Evolutionary conservation across 2,329 filamentous ascomycete genomes (phyloP).

Genomic region (Fusarium devonianum): DNA sequence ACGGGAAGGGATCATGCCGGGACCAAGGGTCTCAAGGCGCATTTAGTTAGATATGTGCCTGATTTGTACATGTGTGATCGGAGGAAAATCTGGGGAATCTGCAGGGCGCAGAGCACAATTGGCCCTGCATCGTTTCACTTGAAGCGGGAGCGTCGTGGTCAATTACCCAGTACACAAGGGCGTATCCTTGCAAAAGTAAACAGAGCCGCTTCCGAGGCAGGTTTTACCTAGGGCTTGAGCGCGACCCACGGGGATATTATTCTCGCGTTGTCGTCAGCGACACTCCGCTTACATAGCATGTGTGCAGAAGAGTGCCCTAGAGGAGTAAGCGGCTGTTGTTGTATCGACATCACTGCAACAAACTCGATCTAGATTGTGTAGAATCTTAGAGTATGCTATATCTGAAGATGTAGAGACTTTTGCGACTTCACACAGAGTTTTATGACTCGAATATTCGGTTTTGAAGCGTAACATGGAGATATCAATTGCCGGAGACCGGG

Average conservation of each 20-base stretch:
- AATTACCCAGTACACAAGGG: conserved; percentile 2
- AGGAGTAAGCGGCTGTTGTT: not conserved
- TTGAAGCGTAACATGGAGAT: not conserved
- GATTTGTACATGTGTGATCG: conserved; percentile 1
- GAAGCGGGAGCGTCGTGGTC: conserved; percentile 6
- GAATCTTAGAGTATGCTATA: not conserved
- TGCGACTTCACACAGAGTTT: not conserved
- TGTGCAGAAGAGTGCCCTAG: not conserved
- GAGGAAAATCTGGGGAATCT: conserved; percentile 1
- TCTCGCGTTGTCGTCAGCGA: not conserved
- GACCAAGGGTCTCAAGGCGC: not conserved
- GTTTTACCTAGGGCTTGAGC: conserved; percentile 1
- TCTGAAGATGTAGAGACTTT: not conserved
- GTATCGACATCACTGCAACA: not conserved
- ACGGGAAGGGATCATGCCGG: not conserved
- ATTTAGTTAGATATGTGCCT: conserved; percentile 16
- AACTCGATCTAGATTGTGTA: no score
- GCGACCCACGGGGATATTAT: not conserved
- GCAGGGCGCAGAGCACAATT: conserved; percentile 9
- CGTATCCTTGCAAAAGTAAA: conserved; percentile 1
- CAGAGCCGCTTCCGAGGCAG: not conserved
- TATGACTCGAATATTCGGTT: not conserved
- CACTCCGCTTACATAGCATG: conserved; percentile 6
- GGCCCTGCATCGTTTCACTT: not conserved
- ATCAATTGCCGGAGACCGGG: no score